A percentile compares a stretch with the other conserved stretches of the same genome.
Evolutionary conservation across 768 basidiomycete species (phyloP).

Genomic region (Suillus spraguei): DNA sequence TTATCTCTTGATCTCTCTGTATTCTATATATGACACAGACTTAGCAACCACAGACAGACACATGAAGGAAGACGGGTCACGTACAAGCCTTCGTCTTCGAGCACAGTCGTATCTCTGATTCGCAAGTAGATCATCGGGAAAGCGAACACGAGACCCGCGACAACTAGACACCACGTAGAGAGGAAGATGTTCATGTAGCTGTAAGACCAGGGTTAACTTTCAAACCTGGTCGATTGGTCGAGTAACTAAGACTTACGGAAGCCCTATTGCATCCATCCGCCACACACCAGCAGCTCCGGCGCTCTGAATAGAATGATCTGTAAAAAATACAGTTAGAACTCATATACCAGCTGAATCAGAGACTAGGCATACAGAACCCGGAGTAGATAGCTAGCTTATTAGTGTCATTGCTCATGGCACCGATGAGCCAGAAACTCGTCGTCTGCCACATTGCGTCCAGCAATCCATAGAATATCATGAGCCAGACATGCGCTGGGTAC

Average conservation of each 20-base stretch:
- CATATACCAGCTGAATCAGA: background rate
- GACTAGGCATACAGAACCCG: constrained; percentile 65
- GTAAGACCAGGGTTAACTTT: background rate
- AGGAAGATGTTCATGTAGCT: constrained; percentile 71
- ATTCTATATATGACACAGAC: background rate
- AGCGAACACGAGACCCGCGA: constrained; percentile 60
- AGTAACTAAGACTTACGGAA: constrained; percentile 51
- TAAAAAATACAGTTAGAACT: constrained; percentile 1
- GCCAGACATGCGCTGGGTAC: constrained; percentile 42
- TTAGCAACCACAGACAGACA: background rate
- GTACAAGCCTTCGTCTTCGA: constrained; percentile 58
- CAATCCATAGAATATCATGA: constrained; percentile 71
- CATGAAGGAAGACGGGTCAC: constrained; percentile 23
- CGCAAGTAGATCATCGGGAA: constrained; percentile 75
- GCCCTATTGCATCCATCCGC: constrained; percentile 65
- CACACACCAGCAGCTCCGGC: constrained; percentile 73
- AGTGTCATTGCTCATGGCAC: constrained; percentile 81
- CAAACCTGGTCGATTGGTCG: background rate
- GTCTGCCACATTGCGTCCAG: constrained; percentile 86
- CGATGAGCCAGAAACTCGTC: constrained; percentile 76
- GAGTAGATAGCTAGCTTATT: constrained; percentile 75
- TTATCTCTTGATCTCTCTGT: background rate
- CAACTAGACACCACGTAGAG: constrained; percentile 71
- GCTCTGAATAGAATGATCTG: constrained; percentile 75
- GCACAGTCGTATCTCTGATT: constrained; percentile 57